Evolutionary conservation across 306 rosid genomes (phyloP).

Genomic region (Dalbergia oliveri): DNA sequence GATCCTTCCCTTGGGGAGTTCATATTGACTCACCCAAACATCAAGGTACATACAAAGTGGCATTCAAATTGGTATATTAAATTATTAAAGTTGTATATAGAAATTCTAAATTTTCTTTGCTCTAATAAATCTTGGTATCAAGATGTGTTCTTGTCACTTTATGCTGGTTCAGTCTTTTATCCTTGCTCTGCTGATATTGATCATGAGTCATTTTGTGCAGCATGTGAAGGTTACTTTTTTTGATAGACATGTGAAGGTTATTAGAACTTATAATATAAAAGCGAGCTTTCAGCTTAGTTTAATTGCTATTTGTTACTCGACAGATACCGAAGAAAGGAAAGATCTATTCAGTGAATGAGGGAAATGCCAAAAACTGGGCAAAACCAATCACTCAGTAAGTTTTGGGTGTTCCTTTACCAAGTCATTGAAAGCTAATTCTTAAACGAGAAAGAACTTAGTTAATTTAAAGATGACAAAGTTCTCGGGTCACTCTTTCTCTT

Average conservation of each 20-base stretch:
- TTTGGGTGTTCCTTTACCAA: background rate
- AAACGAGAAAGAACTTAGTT: slow-evolving; percentile 5
- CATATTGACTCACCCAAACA: slow-evolving; percentile 92
- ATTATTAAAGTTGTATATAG: background rate
- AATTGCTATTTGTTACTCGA: slow-evolving; percentile 31
- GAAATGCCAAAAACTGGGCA: slow-evolving; percentile 96
- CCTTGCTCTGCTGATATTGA: background rate
- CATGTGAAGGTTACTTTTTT: slow-evolving; percentile 5
- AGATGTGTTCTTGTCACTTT: background rate
- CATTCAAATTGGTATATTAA: slow-evolving; percentile 5
- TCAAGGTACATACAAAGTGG: slow-evolving; percentile 65
- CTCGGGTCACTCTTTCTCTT: slow-evolving; percentile 2
- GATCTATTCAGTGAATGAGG: slow-evolving; percentile 91
- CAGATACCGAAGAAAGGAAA: slow-evolving; percentile 90
- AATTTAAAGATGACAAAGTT: background rate
- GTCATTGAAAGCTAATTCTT: slow-evolving; percentile 29
- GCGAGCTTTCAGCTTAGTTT: slow-evolving; percentile 19
- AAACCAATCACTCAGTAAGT: slow-evolving; percentile 76
- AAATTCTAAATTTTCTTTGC: background rate
- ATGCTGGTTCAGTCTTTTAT: background rate
- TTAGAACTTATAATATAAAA: slow-evolving; percentile 16
- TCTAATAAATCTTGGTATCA: background rate
- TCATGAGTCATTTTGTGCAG: background rate
- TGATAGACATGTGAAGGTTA: slow-evolving; percentile 5
- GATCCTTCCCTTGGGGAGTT: slow-evolving; percentile 98